Conservation (phyloP, 2,329 filamentous ascomycete genomes). For the Coniella vitis region DNA sequence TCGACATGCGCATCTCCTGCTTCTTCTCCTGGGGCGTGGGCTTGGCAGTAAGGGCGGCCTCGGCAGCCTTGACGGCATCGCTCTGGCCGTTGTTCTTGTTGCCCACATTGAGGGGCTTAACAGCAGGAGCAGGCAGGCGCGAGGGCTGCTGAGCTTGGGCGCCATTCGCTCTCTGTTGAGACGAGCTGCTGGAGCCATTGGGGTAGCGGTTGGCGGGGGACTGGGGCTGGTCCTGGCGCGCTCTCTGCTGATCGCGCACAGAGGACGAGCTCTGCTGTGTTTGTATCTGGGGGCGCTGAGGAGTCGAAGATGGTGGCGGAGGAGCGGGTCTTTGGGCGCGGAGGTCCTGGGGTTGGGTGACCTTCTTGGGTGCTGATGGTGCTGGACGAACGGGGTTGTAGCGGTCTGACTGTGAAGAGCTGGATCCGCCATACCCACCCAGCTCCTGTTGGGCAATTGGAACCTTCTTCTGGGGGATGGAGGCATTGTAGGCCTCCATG, state of each 20-base stretch:
- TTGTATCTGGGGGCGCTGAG: conserved; percentile 38
- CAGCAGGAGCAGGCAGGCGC: conserved; percentile 49
- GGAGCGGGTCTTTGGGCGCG: conserved; percentile 77
- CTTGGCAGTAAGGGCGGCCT: conserved; percentile 82
- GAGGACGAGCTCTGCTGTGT: conserved; percentile 45
- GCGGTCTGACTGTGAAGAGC: conserved; percentile 49
- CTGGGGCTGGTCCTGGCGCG: conserved; percentile 41
- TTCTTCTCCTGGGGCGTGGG: conserved; percentile 70
- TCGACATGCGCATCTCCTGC: conserved; percentile 96
- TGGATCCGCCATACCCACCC: conserved; percentile 55
- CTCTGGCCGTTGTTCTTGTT: conserved; percentile 51
- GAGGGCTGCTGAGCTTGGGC: conserved; percentile 37
- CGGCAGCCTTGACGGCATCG: conserved; percentile 80
- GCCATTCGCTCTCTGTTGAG: conserved; percentile 40
- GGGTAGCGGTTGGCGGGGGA: conserved; percentile 50
- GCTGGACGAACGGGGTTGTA: conserved; percentile 84
- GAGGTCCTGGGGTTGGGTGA: conserved; percentile 48
- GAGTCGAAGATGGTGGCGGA: conserved; percentile 44
- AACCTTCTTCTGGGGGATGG: conserved; percentile 72
- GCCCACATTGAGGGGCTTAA: conserved; percentile 68
- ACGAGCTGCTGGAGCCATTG: conserved; percentile 46
- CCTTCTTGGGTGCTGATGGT: conserved; percentile 66
- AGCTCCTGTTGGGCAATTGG: conserved; percentile 87
- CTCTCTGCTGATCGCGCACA: conserved; percentile 37
- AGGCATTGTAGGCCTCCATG: conserved; percentile 82